These are phyloP conservation scores for Helotiales sp. DNA, from an alignment of 2,329 filamentous ascomycete species.

Conservation along the genomic window DNA sequence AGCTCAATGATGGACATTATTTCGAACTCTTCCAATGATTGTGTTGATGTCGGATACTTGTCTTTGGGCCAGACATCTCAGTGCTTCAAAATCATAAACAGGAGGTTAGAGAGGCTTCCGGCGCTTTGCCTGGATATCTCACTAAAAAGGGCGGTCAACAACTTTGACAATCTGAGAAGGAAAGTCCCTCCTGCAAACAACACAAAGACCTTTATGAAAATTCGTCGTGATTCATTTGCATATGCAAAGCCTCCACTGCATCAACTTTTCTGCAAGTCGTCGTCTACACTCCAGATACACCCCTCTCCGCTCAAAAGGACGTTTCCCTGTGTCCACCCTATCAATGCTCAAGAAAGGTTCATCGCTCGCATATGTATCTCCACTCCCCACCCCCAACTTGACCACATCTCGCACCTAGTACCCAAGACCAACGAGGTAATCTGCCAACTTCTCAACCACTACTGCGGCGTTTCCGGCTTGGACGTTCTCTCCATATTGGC, in stretches of 20 bases:
- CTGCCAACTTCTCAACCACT: constrained; percentile 79
- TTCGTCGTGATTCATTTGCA: constrained; percentile 28
- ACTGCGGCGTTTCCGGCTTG: constrained; percentile 74
- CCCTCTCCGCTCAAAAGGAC: constrained; percentile 21
- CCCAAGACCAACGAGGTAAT: constrained; percentile 72
- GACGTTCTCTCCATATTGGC: constrained; percentile 75
- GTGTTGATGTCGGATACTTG: not conserved
- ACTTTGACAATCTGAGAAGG: too few relatives aligned
- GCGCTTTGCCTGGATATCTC: not conserved
- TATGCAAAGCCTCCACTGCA: constrained; percentile 27
- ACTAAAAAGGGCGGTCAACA: not conserved
- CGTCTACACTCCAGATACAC: constrained; percentile 21
- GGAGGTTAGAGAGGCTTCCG: too few relatives aligned
- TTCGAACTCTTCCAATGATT: too few relatives aligned
- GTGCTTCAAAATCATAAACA: too few relatives aligned
- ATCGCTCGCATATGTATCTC: constrained; percentile 22
- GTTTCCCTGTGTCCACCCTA: constrained; percentile 31
- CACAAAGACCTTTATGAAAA: not conserved
- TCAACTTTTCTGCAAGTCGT: constrained; percentile 23
- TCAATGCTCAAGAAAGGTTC: constrained; percentile 23
- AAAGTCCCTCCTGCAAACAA: too few relatives aligned
- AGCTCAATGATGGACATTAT: not conserved
- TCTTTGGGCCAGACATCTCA: too few relatives aligned
- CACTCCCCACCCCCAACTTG: constrained; percentile 4
- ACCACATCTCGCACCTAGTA: constrained; percentile 58